These are phyloP conservation scores for Scheffersomyces insectosa DNA, from an alignment of 1,139 yeast genomes.

Conservation along the genomic window DNA sequence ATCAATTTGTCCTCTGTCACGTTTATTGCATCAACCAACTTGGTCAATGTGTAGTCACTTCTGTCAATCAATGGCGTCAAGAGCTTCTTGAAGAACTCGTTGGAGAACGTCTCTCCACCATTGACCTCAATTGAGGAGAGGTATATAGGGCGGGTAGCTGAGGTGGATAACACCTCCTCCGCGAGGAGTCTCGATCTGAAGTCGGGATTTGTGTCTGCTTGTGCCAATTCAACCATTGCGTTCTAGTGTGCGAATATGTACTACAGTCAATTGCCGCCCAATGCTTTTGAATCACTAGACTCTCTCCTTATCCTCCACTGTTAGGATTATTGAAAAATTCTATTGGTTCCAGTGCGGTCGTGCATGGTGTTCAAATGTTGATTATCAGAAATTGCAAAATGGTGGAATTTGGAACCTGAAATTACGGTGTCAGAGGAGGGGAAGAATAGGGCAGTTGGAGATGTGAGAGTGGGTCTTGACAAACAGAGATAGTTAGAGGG, in stretches of 20 bases:
- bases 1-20: slow-evolving; percentile 28
- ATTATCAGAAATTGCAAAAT: no score
- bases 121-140: slow-evolving; percentile 46
- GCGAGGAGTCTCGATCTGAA: slow-evolving; percentile 31
- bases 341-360: slow-evolving; percentile 2
- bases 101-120: slow-evolving; percentile 52
- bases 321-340: background rate
- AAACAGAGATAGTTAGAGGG: no score
- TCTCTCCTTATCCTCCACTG: no score
- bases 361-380: background rate
- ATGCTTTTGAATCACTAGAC: no score
- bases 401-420: no score
- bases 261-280: no score
- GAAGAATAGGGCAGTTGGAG: no score
- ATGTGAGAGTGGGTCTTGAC: no score
- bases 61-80: slow-evolving; percentile 44
- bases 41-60: slow-evolving; percentile 48
- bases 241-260: no score
- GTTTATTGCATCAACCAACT: slow-evolving; percentile 33
- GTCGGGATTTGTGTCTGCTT: slow-evolving; percentile 10
- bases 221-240: background rate
- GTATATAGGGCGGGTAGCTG: slow-evolving; percentile 44
- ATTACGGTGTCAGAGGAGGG: no score
- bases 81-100: slow-evolving; percentile 46
- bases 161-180: slow-evolving; percentile 32